Conservation (phyloP, 129 eudicot species). For the Chrysanthemum seticuspe region DNA sequence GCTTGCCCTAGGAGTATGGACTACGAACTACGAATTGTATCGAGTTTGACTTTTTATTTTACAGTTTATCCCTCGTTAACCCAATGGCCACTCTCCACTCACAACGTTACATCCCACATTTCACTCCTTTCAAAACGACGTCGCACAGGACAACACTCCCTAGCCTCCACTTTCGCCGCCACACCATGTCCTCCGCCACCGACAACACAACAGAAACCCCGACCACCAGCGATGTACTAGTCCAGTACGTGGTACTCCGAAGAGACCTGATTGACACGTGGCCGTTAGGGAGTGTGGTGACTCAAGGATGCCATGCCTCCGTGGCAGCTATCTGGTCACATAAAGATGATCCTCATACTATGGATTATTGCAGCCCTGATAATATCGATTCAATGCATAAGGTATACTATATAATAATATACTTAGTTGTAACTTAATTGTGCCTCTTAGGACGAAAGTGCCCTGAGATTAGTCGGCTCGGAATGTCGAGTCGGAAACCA, state of each 20-base stretch:
- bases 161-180: slow-evolving; percentile 18
- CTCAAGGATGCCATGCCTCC: slow-evolving; percentile 95
- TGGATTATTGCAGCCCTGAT: slow-evolving; percentile 49
- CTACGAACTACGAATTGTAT: no score
- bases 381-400: slow-evolving; percentile 90
- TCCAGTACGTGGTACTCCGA: slow-evolving; percentile 85
- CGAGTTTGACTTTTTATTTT: background rate
- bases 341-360: slow-evolving; percentile 68
- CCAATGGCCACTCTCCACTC: slow-evolving; percentile 31
- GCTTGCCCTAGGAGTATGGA: no score
- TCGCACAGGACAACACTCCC: slow-evolving; percentile 18
- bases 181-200: slow-evolving; percentile 37
- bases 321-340: slow-evolving; percentile 79
- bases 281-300: slow-evolving; percentile 90
- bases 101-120: slow-evolving; percentile 22
- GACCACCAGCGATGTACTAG: slow-evolving; percentile 30
- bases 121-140: slow-evolving; percentile 25
- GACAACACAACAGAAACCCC: slow-evolving; percentile 6
- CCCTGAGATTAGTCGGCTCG: no score
- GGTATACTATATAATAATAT: no score
- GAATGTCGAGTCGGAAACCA: no score
- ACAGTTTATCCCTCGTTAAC: background rate
- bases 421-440: no score
- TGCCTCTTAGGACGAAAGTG: no score
- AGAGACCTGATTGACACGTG: slow-evolving; percentile 89